phyloP scores from a whole-genome alignment of 805 yeast genomes.

The Grigorovia humatica region DNA sequence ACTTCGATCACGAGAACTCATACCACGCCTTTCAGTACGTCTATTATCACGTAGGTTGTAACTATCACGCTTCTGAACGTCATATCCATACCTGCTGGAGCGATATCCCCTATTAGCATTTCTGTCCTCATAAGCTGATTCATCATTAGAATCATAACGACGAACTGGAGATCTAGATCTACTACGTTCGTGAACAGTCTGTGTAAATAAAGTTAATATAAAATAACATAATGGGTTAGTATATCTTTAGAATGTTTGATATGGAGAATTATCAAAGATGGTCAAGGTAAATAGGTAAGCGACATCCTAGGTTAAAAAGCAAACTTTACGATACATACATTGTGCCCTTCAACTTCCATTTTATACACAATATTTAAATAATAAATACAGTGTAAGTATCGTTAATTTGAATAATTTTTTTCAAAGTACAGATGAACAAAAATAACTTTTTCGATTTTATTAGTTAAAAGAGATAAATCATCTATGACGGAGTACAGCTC shows the following conservation, averaged over 20 bases:
- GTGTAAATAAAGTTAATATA: background rate
- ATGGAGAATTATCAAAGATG: too few relatives aligned
- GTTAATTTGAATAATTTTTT: background rate
- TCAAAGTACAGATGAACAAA: too few relatives aligned
- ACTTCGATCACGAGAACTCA: slow-evolving; percentile 1
- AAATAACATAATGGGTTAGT: background rate
- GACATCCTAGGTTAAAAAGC: background rate
- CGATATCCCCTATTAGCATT: background rate
- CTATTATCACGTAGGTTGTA: background rate
- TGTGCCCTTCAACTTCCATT: background rate
- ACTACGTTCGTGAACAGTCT: slow-evolving; percentile 7
- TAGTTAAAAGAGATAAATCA: background rate
- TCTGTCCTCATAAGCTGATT: slow-evolving; percentile 7
- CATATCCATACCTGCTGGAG: slow-evolving; percentile 18
- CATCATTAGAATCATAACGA: slow-evolving; percentile 5
- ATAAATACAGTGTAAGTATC: background rate
- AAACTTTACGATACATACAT: background rate
- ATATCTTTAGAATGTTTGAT: too few relatives aligned
- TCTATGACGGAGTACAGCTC: background rate
- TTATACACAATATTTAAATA: too few relatives aligned
- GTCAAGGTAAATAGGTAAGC: background rate
- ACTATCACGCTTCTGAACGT: background rate
- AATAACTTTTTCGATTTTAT: background rate
- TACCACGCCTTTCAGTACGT: slow-evolving; percentile 1
- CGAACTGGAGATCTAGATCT: slow-evolving; percentile 20